Evolutionary conservation across 1,284 basidiomycete species (phyloP).

Genomic region (Schizopora paradoxa): DNA sequence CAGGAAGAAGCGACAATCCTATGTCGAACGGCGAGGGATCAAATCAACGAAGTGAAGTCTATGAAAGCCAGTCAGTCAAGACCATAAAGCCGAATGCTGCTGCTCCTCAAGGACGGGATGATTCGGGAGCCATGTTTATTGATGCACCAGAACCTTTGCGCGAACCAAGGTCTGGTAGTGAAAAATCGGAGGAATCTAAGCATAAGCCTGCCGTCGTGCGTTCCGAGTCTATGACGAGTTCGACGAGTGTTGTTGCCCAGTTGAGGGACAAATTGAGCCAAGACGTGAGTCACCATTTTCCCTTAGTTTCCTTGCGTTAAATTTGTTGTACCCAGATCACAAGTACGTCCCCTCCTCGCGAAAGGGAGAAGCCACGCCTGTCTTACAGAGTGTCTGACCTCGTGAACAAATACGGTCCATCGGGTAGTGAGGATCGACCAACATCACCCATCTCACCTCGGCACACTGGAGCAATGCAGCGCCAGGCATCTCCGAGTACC

Average conservation of each 20-base stretch:
- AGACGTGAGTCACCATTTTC: constrained; percentile 38
- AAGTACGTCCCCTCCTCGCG: constrained; percentile 47
- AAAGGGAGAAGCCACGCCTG: constrained; percentile 48
- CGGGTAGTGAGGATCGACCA: constrained; percentile 30
- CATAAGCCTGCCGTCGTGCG: too few relatives aligned
- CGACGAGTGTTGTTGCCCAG: constrained; percentile 58
- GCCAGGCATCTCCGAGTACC: not conserved
- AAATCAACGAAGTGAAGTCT: too few relatives aligned
- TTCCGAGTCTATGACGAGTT: constrained; percentile 46
- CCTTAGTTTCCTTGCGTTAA: constrained; percentile 9
- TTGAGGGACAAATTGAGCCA: constrained; percentile 60
- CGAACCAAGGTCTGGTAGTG: too few relatives aligned
- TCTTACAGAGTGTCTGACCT: constrained; percentile 60
- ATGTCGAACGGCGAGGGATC: too few relatives aligned
- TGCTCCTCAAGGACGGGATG: too few relatives aligned
- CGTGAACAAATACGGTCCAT: constrained; percentile 62
- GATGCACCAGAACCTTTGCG: too few relatives aligned
- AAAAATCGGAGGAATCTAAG: too few relatives aligned
- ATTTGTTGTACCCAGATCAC: constrained; percentile 35
- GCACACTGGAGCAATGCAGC: constrained; percentile 7
- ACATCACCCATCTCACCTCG: constrained; percentile 10
- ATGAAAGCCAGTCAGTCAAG: too few relatives aligned
- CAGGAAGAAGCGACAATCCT: too few relatives aligned
- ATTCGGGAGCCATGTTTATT: too few relatives aligned
- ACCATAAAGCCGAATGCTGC: too few relatives aligned